Evolutionary conservation across 192 early-diverging fungal genomes (phyloP).

Genomic region (Lunasporangiospora selenospora): DNA sequence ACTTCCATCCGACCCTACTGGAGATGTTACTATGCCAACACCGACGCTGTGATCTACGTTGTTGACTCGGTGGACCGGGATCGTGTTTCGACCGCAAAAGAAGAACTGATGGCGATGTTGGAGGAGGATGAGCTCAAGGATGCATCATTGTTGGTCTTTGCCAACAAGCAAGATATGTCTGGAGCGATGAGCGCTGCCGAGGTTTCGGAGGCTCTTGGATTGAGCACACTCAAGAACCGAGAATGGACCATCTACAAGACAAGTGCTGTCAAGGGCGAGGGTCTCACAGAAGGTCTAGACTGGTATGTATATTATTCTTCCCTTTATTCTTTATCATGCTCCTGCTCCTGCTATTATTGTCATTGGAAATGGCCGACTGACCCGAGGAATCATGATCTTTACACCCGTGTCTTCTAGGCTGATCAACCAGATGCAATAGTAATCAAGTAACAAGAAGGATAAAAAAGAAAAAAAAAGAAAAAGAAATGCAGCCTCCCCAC

Average conservation of each 20-base stretch:
- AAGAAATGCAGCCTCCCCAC: background rate
- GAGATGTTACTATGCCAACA: slow-evolving; percentile 99
- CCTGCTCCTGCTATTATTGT: too few species aligned
- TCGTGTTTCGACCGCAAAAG: slow-evolving; percentile 84
- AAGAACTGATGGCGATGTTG: slow-evolving; percentile 93
- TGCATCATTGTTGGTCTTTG: slow-evolving; percentile 90
- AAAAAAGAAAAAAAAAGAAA: background rate
- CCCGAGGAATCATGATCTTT: too few species aligned
- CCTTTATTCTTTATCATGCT: background rate
- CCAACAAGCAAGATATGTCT: slow-evolving; percentile 98
- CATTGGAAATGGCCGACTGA: too few species aligned
- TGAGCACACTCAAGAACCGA: slow-evolving; percentile 85
- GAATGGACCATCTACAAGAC: slow-evolving; percentile 97
- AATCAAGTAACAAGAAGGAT: slow-evolving; percentile 13
- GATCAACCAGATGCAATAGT: slow-evolving; percentile 43
- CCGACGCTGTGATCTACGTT: slow-evolving; percentile 98
- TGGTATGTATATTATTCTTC: slow-evolving; percentile 69
- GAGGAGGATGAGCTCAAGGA: slow-evolving; percentile 94
- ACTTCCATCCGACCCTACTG: slow-evolving; percentile 93
- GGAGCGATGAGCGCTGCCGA: slow-evolving; percentile 91
- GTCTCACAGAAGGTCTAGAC: slow-evolving; percentile 90
- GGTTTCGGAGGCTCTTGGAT: slow-evolving; percentile 84
- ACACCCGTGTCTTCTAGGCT: slow-evolving; percentile 35
- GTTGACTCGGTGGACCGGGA: slow-evolving; percentile 94
- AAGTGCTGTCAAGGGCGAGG: slow-evolving; percentile 93